Evolutionary conservation across 1,284 basidiomycete genomes (phyloP), one percentile per base, ranked within the genome.

Genomic region (Pseudozyma pruni): DNA sequence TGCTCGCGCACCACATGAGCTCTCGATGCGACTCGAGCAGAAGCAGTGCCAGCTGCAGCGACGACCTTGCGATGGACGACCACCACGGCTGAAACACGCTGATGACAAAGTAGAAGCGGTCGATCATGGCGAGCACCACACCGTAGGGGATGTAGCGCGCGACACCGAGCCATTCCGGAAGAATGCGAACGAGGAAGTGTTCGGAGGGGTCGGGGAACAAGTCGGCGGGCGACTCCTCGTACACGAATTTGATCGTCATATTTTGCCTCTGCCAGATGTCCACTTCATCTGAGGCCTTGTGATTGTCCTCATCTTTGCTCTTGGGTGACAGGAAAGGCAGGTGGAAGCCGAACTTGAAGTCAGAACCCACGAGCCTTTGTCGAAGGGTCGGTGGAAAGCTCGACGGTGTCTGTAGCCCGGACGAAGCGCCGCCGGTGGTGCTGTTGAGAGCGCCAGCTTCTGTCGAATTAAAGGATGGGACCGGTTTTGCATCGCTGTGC

Each of bases 111-210:
- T 44, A 39, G 32, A 66, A 40, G 38, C 61, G 56, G 43, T 66
- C 57, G n/a, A 51, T 19, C 42, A 61, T 38, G n/a, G 50, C 48
- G 3, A 64, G 41, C 11, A 39, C 38, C 13, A 66, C 34, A 25
- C 56, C 53, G 17, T 61, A 61, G 4, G 57, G 47, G 8, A 66
- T 35, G 53, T 57, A 66, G 29, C 61, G 53, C 10, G 48, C 20
- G 25, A 59, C 38, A 10, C 68, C 62, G 11, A 71, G 57, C 68
- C 62, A 66, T 22, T 56, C 57, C n/a, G 68, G 68, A 10, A 66
- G 40, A 0, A 11, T 19, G n/a, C 57, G 56, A 6, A 66, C 61
- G 35, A 66, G 23, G 32, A 71, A 54, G 17, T 52, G 56, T 22
- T 59, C 44, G n/a, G 33, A 43, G 1, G 47, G 63, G 7, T 56